These are phyloP conservation scores for Aspergillus versicolor DNA, from an alignment of 2,329 filamentous ascomycete genomes.

Conservation along the genomic window DNA sequence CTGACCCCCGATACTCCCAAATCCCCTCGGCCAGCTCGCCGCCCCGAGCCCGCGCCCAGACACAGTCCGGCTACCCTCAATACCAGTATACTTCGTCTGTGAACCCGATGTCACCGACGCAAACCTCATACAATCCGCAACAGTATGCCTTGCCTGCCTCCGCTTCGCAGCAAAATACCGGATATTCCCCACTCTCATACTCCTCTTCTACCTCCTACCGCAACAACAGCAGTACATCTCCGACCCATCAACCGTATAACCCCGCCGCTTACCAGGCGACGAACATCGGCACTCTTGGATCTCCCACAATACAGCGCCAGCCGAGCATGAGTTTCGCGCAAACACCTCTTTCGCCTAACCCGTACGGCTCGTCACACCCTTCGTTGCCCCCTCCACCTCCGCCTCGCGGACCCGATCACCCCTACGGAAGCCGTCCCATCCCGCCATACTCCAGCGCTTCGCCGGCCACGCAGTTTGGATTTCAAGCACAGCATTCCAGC, in stretches of 20 bases:
- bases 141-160: conserved; percentile 53
- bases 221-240: conserved; percentile 11
- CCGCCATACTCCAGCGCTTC: conserved; percentile 25
- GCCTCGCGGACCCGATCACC: conserved; percentile 38
- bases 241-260: conserved; percentile 48
- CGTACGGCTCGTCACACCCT: conserved; percentile 31
- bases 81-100: conserved; percentile 38
- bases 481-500: conserved; percentile 23
- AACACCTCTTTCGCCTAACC: conserved; percentile 31
- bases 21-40: conserved; percentile 33
- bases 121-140: conserved; percentile 61
- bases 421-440: conserved; percentile 37
- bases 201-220: conserved; percentile 28
- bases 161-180: conserved; percentile 47
- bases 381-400: conserved; percentile 35
- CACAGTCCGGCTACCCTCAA: conserved; percentile 48
- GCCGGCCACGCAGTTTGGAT: conserved; percentile 27
- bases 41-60: conserved; percentile 42
- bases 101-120: conserved; percentile 48
- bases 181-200: conserved; percentile 73
- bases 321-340: conserved; percentile 29
- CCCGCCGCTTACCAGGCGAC: conserved; percentile 50
- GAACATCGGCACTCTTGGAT: conserved; percentile 27
- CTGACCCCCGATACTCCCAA: conserved; percentile 37
- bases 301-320: conserved; percentile 36